phyloP scores from a whole-genome alignment of 108 stramenopile genomes.

The Mediolabrus comicus region DNA sequence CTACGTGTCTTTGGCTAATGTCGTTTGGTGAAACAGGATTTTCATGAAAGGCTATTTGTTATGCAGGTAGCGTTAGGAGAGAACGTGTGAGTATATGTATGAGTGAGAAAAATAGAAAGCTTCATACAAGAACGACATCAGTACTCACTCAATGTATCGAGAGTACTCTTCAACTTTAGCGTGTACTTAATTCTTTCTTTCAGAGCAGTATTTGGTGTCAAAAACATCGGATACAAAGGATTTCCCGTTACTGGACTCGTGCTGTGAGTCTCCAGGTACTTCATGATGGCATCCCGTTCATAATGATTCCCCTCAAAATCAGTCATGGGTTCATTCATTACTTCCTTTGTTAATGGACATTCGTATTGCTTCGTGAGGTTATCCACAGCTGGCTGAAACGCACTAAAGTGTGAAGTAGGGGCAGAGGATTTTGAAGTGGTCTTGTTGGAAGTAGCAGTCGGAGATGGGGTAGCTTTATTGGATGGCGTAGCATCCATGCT shows the following conservation, averaged over 20 bases:
- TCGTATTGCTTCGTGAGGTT: constrained; percentile 11
- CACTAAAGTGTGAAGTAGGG: background rate
- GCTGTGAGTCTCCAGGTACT: constrained; percentile 32
- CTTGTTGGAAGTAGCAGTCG: background rate
- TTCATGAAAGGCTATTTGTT: background rate
- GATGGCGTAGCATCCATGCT: background rate
- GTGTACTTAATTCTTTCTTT: constrained; percentile 29
- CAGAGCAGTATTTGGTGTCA: constrained; percentile 31
- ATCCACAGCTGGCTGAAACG: constrained; percentile 7
- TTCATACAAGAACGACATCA: background rate
- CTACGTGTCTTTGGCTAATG: background rate
- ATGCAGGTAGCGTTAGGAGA: background rate
- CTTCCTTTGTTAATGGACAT: constrained; percentile 34
- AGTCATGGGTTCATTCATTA: constrained; percentile 39
- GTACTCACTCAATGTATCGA: constrained; percentile 29
- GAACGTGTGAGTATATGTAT: background rate
- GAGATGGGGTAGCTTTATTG: background rate
- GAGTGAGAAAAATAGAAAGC: background rate
- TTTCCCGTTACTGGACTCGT: constrained; percentile 39
- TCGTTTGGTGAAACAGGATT: background rate
- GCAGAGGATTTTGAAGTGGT: too few relatives aligned
- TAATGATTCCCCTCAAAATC: constrained; percentile 43
- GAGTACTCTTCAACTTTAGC: constrained; percentile 25
- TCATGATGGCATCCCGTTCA: constrained; percentile 32
- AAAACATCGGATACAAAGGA: constrained; percentile 19